A percentile compares a stretch with the other conserved stretches of the same genome.
Conservation (phyloP, 2,329 filamentous ascomycete genomes). For the Thelonectria rubi region DNA sequence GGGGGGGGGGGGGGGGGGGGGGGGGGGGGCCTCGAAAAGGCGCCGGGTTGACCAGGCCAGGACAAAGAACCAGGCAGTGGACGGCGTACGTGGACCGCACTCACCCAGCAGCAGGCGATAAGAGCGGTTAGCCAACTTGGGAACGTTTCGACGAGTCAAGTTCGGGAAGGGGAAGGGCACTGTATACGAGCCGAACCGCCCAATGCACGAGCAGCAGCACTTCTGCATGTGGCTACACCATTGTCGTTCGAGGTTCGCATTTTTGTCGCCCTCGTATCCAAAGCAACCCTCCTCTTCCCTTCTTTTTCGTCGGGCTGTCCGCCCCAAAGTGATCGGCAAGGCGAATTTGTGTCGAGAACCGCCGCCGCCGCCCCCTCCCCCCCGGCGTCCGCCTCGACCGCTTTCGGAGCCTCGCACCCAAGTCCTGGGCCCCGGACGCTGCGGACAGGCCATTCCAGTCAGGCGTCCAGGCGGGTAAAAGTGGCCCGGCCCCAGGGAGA, state of each 20-base stretch:
- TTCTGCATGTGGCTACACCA: neutral
- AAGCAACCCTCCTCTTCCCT: neutral
- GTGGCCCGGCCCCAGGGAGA: constrained; percentile 36
- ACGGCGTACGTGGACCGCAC: constrained; percentile 22
- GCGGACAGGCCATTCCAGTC: constrained; percentile 35
- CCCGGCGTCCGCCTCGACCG: constrained; percentile 36
- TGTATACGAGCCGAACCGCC: neutral
- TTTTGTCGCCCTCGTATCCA: constrained; percentile 12
- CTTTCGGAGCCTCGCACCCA: constrained; percentile 43
- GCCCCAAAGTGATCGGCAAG: constrained; percentile 37
- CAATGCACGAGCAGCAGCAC: constrained; percentile 1
- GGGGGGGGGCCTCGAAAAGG: constrained; percentile 30
- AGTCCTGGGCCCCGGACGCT: constrained; percentile 24
- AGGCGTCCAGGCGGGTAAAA: constrained; percentile 41
- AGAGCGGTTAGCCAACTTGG: too few relatives aligned
- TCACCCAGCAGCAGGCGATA: neutral
- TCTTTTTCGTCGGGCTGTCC: constrained; percentile 31
- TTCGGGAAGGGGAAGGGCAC: too few relatives aligned
- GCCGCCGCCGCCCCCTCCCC: neutral
- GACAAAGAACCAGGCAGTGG: constrained; percentile 18
- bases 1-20: too few relatives aligned
- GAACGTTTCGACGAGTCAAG: too few relatives aligned
- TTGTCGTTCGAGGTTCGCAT: constrained; percentile 24
- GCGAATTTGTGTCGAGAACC: constrained; percentile 24
- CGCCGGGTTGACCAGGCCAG: constrained; percentile 7